Base-by-base conservation (phyloP, 2,329 filamentous ascomycete species). In the Exophiala lecanii-corni region DNA sequence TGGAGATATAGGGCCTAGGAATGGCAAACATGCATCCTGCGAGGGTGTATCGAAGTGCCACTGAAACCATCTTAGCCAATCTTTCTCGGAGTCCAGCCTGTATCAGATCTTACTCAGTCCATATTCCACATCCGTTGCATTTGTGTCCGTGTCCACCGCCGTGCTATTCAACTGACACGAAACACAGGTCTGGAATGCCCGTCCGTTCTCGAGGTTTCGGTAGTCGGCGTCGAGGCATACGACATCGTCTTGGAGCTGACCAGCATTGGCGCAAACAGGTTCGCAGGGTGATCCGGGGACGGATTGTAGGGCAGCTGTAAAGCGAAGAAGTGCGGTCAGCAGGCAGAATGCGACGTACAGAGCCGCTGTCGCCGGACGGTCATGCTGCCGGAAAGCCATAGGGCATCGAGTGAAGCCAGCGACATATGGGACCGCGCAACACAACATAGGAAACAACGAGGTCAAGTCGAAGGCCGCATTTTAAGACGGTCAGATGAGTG, bases 1-100 rank as follows among this genome's bases (percentile, higher is more conserved):
- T 44, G 5, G 58, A 54, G 60, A 66, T 49, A 49, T 59, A 45
- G 57, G 55, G 17, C 40, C 47, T 50, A 5, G 69, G 69, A 19
- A 53, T 65, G 20, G 62, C 66, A 53, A 64, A 72, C 25, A 71
- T 62, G 48, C 69, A 72, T 32, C 57, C 61, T 4, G 66, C 62
- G 28, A 71, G 62, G 1, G 67, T 61, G 48, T 61, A 72, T 30
- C 69, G 68, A 36, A 72, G 60, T 39, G 71, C 70, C 55, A 68
- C 69, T 72, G 51, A 13, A 30, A 31, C 9, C 36, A 25, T 26
- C 55, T 52, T 39, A 53, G 49, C 38, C 39, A 42, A 26, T 7
- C 23, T 26, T 12, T 6, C n/a, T n/a, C n/a, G n/a, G n/a, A n/a
- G n/a, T n/a, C n/a, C n/a, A n/a, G n/a, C n/a, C 21, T 32, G 32